Percentiles rank a stretch among this genome's conserved stretches.
Evolutionary conservation across 2,329 filamentous ascomycete species (phyloP).

Genomic region (Penicillium sp.): DNA sequence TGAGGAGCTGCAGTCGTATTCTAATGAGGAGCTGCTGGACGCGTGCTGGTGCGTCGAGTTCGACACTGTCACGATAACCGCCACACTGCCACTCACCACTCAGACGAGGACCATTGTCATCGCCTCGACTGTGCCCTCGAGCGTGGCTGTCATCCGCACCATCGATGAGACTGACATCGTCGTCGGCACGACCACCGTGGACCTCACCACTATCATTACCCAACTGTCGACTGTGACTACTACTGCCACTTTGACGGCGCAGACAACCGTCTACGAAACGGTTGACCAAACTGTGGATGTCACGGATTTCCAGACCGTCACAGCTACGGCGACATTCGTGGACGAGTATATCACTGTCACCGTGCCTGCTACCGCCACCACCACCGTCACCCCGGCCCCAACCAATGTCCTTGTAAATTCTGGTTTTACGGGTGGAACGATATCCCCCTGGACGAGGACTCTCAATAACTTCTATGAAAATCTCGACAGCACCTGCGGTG

Average conservation of each 20-base stretch:
- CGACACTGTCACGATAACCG: neutral
- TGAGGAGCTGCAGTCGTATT: neutral
- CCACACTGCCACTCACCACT: neutral
- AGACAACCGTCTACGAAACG: neutral
- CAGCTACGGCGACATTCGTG: neutral
- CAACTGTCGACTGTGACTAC: neutral
- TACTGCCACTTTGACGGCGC: neutral
- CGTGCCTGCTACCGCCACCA: neutral
- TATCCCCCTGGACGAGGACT: neutral
- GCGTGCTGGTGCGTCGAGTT: constrained; percentile 4
- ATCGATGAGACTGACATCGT: constrained; percentile 1
- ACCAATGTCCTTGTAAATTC: neutral
- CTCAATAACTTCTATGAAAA: neutral
- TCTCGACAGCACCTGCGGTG: neutral
- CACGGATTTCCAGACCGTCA: neutral
- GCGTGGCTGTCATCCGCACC: neutral
- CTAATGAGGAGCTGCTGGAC: neutral
- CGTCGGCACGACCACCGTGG: neutral
- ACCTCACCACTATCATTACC: neutral
- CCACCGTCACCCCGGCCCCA: neutral
- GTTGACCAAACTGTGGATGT: neutral
- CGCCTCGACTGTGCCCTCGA: neutral
- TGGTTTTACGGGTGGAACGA: neutral
- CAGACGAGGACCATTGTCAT: neutral
- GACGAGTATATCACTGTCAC: neutral